Conservation (phyloP, 2,329 filamentous ascomycete species). For the Chaetomium strumarium region DNA sequence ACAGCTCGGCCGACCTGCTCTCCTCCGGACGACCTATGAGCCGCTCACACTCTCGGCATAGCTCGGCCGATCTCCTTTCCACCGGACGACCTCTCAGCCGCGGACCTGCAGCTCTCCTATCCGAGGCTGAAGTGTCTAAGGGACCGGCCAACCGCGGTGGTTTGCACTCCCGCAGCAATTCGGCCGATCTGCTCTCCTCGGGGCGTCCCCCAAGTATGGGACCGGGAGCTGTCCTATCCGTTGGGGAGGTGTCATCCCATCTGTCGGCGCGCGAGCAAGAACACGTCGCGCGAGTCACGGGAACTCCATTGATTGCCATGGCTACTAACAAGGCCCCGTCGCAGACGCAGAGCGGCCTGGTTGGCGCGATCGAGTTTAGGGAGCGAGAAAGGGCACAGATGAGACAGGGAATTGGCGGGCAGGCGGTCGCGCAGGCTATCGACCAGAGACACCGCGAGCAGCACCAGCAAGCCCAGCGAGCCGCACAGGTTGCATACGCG, state of each 20-base stretch:
- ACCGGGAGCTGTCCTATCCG: conserved; percentile 44
- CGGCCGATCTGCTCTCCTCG: conserved; percentile 39
- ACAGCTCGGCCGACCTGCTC: conserved; percentile 43
- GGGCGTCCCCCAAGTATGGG: conserved; percentile 53
- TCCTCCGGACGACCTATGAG: conserved; percentile 35
- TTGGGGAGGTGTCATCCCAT: conserved; percentile 41
- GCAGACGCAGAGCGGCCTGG: conserved; percentile 53
- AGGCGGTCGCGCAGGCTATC: conserved; percentile 68
- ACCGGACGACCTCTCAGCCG: conserved; percentile 49
- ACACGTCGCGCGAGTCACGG: conserved; percentile 76
- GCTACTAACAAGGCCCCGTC: conserved; percentile 46
- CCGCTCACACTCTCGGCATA: conserved; percentile 38
- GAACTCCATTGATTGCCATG: conserved; percentile 67
- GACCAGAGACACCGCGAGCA: conserved; percentile 51
- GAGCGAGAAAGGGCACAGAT: conserved; percentile 72
- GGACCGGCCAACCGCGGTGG: conserved; percentile 37
- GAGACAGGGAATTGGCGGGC: conserved; percentile 62
- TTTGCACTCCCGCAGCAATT: conserved; percentile 42
- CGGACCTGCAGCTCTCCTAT: conserved; percentile 46
- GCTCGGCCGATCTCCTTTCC: conserved; percentile 41
- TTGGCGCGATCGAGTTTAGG: conserved; percentile 72
- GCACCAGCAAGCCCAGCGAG: conserved; percentile 31
- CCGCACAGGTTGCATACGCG: conserved; percentile 31
- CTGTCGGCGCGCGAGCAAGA: conserved; percentile 86
- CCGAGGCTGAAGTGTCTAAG: conserved; percentile 36